Base-by-base conservation (phyloP, 2,329 filamentous ascomycete genomes). In the Periconia sp. region DNA sequence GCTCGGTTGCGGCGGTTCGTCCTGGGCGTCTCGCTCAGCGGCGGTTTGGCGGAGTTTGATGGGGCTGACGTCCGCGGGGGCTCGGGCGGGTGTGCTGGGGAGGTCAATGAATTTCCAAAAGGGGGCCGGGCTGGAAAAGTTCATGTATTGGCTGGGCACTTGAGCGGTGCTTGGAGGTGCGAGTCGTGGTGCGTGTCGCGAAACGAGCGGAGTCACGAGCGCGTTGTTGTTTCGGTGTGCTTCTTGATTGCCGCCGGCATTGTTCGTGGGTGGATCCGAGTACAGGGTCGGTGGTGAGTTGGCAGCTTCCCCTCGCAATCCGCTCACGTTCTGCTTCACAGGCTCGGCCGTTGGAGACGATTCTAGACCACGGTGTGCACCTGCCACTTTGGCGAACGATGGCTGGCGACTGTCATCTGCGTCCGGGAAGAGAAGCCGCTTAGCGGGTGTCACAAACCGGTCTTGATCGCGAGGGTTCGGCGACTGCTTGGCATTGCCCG, bases 101-200 rank as follows among this genome's bases (percentile, higher is more conserved):
- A 91, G 83, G 60, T 92, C 89, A 41, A 89, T 86, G 72, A 90
- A 94, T 71, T 90, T 92, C 91, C 91, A 95, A 73, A 95, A 94
- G 0, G 90, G 90, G 1, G 91, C 91, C 0, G 91, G 91, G 31
- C 89, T 92, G 62, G 88, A 91, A 44, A 91, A 92, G 33, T 90
- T 89, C 83, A 93, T 91, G 71, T 91, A 90, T 66, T 92, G 89
- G 67, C 89, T 92, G 10, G 91, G 91, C 51, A 90, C 81, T 68
- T 92, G 89, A 6, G 89, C 85, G 6, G 90, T 93, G 65, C 88
- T 92, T 0, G 90, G 90, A 30, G 91, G 91, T 1, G 88, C 89
- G 41, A 93, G 81, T 61, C 84, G 85, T 30, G 90, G 90, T 57
- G 90, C 85, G 55, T 91, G 85, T 47, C 87, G 83, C 43, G 85